Evolutionary conservation across 768 basidiomycete genomes (phyloP).

Genomic region (Collybia sordida): DNA sequence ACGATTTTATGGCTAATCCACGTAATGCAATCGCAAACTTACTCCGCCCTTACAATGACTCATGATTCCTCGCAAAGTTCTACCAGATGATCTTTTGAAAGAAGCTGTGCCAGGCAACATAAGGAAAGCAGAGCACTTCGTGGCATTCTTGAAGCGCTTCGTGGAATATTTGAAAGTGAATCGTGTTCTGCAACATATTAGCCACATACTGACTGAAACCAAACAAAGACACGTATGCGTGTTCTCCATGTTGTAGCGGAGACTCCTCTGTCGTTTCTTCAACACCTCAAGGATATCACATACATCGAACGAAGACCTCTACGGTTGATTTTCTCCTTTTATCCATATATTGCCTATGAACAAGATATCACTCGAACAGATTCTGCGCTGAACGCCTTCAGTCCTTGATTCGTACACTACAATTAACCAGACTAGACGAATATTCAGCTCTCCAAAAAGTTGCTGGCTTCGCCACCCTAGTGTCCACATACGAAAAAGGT

Average conservation of each 20-base stretch:
- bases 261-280: conserved; percentile 94
- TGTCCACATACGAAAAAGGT: conserved; percentile 98
- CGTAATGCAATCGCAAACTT: conserved; percentile 40
- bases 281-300: conserved; percentile 98
- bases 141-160: conserved; percentile 96
- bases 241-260: conserved; percentile 99
- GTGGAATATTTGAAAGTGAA: conserved; percentile 96
- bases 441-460: conserved; percentile 92
- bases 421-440: conserved; percentile 88
- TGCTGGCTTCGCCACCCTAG: conserved; percentile 92
- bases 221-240: conserved; percentile 87
- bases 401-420: conserved; percentile 89
- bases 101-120: conserved; percentile 99
- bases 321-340: conserved; percentile 51
- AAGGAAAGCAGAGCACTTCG: conserved; percentile 97
- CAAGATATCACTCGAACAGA: conserved; percentile 36
- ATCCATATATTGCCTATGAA: conserved; percentile 1
- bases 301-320: conserved; percentile 95
- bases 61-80: conserved; percentile 44
- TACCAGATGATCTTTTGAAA: conserved; percentile 91
- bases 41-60: neutral
- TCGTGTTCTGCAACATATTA: no score
- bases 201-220: no score
- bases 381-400: conserved; percentile 97
- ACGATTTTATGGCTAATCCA: conserved; percentile 87